Conservation (phyloP, 2,329 filamentous ascomycete species). For the Monosporascus cannonballus region DNA sequence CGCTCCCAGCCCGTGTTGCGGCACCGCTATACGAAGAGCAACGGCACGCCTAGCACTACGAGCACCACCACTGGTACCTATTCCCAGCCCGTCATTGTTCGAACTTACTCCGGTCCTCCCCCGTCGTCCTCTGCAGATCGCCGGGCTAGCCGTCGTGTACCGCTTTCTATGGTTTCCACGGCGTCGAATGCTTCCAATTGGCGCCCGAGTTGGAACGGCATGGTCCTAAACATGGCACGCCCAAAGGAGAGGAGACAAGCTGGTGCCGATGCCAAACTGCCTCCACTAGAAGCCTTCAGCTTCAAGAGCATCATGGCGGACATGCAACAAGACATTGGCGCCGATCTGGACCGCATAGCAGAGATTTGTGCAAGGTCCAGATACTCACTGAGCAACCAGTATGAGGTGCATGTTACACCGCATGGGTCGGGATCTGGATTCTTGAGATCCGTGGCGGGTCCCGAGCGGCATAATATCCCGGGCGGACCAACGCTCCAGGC, state of each 20-base stretch:
- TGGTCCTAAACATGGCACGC: slow-evolving; percentile 37
- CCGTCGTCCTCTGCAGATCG: slow-evolving; percentile 26
- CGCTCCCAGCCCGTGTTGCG: slow-evolving; percentile 47
- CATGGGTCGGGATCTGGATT: slow-evolving; percentile 53
- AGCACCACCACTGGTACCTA: slow-evolving; percentile 40
- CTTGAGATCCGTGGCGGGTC: slow-evolving; percentile 21
- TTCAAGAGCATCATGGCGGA: slow-evolving; percentile 60
- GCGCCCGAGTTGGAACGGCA: slow-evolving; percentile 30
- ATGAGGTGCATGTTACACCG: slow-evolving; percentile 58
- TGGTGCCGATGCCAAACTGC: slow-evolving; percentile 39
- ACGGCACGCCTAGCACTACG: slow-evolving; percentile 44
- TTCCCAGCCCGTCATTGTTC: slow-evolving; percentile 60
- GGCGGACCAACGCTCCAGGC: slow-evolving; percentile 51
- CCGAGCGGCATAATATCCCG: slow-evolving; percentile 21
- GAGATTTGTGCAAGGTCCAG: slow-evolving; percentile 61
- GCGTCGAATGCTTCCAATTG: slow-evolving; percentile 18
- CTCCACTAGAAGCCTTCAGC: slow-evolving; percentile 56
- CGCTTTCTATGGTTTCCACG: slow-evolving; percentile 19
- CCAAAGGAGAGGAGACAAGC: slow-evolving; percentile 35
- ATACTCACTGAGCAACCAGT: slow-evolving; percentile 61
- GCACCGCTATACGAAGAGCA: slow-evolving; percentile 51
- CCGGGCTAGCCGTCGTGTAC: slow-evolving; percentile 24
- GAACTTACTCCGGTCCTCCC: slow-evolving; percentile 51
- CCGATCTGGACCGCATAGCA: slow-evolving; percentile 58
- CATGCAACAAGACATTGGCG: slow-evolving; percentile 46